Percentiles rank a stretch among this genome's conserved stretches.
Evolutionary conservation across 495 filamentous ascomycete species (phyloP).

Genomic region (Platismatia glauca): DNA sequence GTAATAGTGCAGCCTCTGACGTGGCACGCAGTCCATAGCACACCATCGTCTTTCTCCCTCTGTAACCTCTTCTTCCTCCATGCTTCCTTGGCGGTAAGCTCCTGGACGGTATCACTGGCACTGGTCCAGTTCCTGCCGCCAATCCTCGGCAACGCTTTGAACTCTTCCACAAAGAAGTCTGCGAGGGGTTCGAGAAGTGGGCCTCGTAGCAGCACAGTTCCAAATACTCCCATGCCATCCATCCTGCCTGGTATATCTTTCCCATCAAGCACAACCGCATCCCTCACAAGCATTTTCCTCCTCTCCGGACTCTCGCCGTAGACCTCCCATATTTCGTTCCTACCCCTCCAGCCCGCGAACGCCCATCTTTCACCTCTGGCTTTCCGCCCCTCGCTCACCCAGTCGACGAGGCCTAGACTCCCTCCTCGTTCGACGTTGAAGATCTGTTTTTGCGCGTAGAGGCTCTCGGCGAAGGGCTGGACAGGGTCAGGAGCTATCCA

Average conservation of each 20-base stretch:
- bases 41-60: slow-evolving; percentile 45
- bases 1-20: slow-evolving; percentile 41
- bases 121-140: slow-evolving; percentile 67
- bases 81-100: slow-evolving; percentile 24
- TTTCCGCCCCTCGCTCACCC: slow-evolving; percentile 74
- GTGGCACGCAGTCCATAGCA: slow-evolving; percentile 69
- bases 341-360: slow-evolving; percentile 61
- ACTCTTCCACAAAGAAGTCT: slow-evolving; percentile 65
- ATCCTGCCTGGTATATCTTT: slow-evolving; percentile 47
- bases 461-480: slow-evolving; percentile 67
- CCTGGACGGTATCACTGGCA: slow-evolving; percentile 7
- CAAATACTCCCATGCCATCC: slow-evolving; percentile 60
- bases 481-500: slow-evolving; percentile 91
- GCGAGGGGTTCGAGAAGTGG: slow-evolving; percentile 57
- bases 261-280: slow-evolving; percentile 64
- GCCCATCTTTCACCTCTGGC: slow-evolving; percentile 90
- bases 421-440: slow-evolving; percentile 54
- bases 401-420: slow-evolving; percentile 76
- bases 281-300: slow-evolving; percentile 63
- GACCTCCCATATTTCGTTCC: slow-evolving; percentile 74
- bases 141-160: slow-evolving; percentile 65
- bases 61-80: slow-evolving; percentile 32
- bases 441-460: slow-evolving; percentile 73
- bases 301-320: slow-evolving; percentile 10
- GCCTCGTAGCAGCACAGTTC: slow-evolving; percentile 75